phyloP scores from a whole-genome alignment of 768 basidiomycete species.

The Lepiota venenata region DNA sequence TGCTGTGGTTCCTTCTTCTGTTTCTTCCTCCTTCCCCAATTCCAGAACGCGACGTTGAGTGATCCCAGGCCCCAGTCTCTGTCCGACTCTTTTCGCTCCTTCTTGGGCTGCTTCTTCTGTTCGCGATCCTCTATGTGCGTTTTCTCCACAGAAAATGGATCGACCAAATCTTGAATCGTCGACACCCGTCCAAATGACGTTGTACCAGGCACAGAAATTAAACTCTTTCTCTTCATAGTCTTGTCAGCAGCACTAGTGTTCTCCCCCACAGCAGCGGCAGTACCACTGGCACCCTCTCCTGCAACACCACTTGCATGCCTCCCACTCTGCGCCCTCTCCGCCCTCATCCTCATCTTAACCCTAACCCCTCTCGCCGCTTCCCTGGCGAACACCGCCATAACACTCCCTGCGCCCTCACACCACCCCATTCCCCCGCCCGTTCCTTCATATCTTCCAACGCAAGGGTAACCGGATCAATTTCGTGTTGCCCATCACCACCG shows the following conservation, averaged over 20 bases:
- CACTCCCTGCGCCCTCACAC: background rate
- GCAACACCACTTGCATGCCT: background rate
- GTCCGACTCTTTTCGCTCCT: conserved; percentile 8
- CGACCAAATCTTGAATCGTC: background rate
- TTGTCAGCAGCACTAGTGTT: no score
- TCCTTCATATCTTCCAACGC: conserved; percentile 1
- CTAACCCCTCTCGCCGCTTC: background rate
- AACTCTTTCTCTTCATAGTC: background rate
- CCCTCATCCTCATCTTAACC: background rate
- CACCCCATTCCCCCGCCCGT: conserved; percentile 5
- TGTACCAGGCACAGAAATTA: background rate
- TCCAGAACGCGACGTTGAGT: conserved; percentile 3
- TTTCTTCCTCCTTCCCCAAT: conserved; percentile 9
- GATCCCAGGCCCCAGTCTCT: conserved; percentile 8
- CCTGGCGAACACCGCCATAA: conserved; percentile 1
- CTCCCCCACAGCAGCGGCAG: background rate
- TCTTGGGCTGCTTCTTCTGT: conserved; percentile 18
- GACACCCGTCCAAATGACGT: background rate
- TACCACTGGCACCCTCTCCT: background rate
- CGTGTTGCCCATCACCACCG: background rate
- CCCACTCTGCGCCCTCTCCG: background rate
- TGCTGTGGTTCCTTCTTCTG: background rate
- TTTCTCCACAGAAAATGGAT: no score
- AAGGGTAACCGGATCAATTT: conserved; percentile 3
- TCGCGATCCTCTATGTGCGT: conserved; percentile 13